Evolutionary conservation across 1,139 yeast genomes (phyloP).

Genomic region (Candida frijolesensis): DNA sequence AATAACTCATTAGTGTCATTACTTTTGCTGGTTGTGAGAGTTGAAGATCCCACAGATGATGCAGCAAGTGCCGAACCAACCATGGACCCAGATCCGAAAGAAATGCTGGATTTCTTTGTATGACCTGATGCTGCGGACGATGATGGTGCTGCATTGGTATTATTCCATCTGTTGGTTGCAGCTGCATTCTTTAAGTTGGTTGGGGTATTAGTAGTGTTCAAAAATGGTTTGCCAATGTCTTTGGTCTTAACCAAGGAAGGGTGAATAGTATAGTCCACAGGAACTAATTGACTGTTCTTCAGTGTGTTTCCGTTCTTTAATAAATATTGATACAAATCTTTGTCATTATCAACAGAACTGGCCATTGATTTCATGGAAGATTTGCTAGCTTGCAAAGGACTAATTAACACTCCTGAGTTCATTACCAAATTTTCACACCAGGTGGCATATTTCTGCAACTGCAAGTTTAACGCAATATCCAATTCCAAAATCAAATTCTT

Average conservation of each 20-base stretch:
- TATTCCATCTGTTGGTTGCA: slow-evolving; percentile 14
- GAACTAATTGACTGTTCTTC: slow-evolving; percentile 44
- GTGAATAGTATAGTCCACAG: slow-evolving; percentile 79
- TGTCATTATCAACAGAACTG: slow-evolving; percentile 76
- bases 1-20: slow-evolving; percentile 2
- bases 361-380: slow-evolving; percentile 78
- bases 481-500: slow-evolving; percentile 80
- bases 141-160: slow-evolving; percentile 7
- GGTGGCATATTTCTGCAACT: slow-evolving; percentile 84
- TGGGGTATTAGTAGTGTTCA: slow-evolving; percentile 23
- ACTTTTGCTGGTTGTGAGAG: slow-evolving; percentile 1
- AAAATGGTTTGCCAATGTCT: slow-evolving; percentile 40
- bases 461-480: slow-evolving; percentile 87
- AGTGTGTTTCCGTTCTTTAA: slow-evolving; percentile 45
- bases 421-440: slow-evolving; percentile 81
- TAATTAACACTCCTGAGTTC: slow-evolving; percentile 80
- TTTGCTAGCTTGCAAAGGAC: slow-evolving; percentile 63
- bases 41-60: slow-evolving; percentile 1
- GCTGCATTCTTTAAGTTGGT: slow-evolving; percentile 22
- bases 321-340: slow-evolving; percentile 74
- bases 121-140: background rate
- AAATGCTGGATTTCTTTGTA: background rate
- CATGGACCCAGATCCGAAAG: slow-evolving; percentile 2
- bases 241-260: slow-evolving; percentile 56
- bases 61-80: background rate